A percentile compares a stretch with the other conserved stretches of the same genome.
phyloP scores from a whole-genome alignment of 2,329 filamentous ascomycete species.

The Arachnomyces sp. region DNA sequence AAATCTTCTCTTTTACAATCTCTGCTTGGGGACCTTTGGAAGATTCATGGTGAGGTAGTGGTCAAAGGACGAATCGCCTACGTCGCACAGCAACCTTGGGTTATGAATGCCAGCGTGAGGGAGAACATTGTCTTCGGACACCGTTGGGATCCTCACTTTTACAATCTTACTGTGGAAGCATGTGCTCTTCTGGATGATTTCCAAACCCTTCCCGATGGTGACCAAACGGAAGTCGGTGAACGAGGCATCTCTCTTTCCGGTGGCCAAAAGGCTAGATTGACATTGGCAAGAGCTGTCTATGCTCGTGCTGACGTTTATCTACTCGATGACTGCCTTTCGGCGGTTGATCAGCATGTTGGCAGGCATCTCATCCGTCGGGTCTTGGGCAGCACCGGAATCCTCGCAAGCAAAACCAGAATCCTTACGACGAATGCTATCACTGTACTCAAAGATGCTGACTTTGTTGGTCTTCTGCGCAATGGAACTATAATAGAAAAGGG shows the following conservation, averaged over 20 bases:
- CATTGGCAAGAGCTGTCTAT: conserved; percentile 87
- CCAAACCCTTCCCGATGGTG: conserved; percentile 82
- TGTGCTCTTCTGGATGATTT: conserved; percentile 91
- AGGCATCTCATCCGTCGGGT: conserved; percentile 92
- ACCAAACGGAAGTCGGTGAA: conserved; percentile 93
- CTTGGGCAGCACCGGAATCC: conserved; percentile 71
- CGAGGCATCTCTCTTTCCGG: conserved; percentile 92
- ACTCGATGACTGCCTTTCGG: conserved; percentile 86
- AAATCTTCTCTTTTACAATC: conserved; percentile 89
- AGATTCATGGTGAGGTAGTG: conserved; percentile 71
- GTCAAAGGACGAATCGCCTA: conserved; percentile 80
- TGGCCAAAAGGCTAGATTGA: conserved; percentile 90
- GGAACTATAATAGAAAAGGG: conserved; percentile 78
- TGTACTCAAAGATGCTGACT: conserved; percentile 80
- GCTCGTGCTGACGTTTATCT: conserved; percentile 94
- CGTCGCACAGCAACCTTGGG: conserved; percentile 87
- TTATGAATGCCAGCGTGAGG: conserved; percentile 94
- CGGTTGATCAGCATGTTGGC: conserved; percentile 96
- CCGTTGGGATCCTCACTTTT: conserved; percentile 86
- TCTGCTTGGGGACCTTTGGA: conserved; percentile 86
- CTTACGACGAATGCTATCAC: conserved; percentile 92
- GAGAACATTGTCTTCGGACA: conserved; percentile 98
- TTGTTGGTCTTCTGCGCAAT: conserved; percentile 75
- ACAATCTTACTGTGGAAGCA: conserved; percentile 83
- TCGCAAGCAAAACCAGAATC: conserved; percentile 79